Base-by-base conservation (phyloP, 176 grass and related monocot species). In the Oryza nivara region DNA sequence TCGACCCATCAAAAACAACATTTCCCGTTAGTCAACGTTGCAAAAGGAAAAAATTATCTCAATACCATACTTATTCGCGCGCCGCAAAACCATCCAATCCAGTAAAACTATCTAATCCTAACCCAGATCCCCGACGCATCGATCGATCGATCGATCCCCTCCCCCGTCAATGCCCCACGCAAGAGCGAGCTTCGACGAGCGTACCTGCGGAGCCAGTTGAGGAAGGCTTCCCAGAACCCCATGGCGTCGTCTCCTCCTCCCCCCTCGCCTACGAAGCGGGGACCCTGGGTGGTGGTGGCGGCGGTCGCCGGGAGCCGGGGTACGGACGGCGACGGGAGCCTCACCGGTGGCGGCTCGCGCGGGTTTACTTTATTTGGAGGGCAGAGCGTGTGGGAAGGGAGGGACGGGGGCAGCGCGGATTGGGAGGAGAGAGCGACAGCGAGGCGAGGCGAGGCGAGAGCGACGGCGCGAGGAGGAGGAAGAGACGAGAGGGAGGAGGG, bases 151-250 rank as follows among this genome's bases (percentile, higher is more conserved):
- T 9, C 67, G 35, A 36, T 36, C 35, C 68, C 66, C 72, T 2
- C 4, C 38, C 35, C 79, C 73, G 19, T 30, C 84, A 90, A 88
- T 80, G 83, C 82, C 14, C 78, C 30, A 14, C 1, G 20, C 19
- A 17, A 11, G 20, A 9, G 51, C 52, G 20, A 32, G 14, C 71
- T 36, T 17, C 5, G n/a, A 0, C 1, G 19, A 34, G 11, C 78
- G 44, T 47, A 99, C 96, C 96, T 94, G 80, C 96, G 89, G 56
- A 99, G 91, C 93, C 96, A 99, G 88, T 96, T 96, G 91, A 99
- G 96, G 86, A 98, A 96, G 79, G 93, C 91, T 79, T 99, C 96
- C 91, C 91, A 99, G 82, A 95, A 85, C 9, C 89, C 88, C 96
- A 99, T 99, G 89, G 74, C 78, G 86, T 5, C 68, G 3, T 14